Percentiles rank a stretch among this genome's conserved stretches.
These are phyloP conservation scores for Adenanthera pavonina DNA, from an alignment of 306 rosid genomes.

Conservation along the genomic window DNA sequence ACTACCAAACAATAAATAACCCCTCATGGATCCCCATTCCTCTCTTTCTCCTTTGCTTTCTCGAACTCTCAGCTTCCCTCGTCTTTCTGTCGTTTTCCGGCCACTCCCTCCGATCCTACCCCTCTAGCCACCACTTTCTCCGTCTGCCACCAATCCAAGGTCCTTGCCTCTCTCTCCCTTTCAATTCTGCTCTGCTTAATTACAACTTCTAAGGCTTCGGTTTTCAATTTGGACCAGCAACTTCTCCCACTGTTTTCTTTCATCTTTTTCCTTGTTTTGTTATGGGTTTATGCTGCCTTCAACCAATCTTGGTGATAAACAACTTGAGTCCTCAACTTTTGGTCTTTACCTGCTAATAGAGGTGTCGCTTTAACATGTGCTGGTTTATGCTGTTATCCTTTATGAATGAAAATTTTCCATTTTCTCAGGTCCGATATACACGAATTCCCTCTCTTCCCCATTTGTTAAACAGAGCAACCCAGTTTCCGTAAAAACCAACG, in stretches of 20 bases:
- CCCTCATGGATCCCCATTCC: constrained; percentile 52
- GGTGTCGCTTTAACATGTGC: constrained; percentile 9
- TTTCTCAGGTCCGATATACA: constrained; percentile 13
- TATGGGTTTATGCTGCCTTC: constrained; percentile 7
- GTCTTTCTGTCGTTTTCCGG: constrained; percentile 32
- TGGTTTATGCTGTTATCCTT: background rate
- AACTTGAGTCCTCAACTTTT: background rate
- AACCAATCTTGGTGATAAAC: constrained; percentile 22
- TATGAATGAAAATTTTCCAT: background rate
- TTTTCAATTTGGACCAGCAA: constrained; percentile 23
- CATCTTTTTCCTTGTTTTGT: constrained; percentile 29
- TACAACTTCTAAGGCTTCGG: background rate
- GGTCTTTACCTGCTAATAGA: background rate
- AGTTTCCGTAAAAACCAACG: constrained; percentile 20
- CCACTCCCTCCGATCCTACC: constrained; percentile 43
- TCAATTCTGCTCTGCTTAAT: background rate
- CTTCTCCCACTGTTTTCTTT: constrained; percentile 16
- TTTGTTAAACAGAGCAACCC: background rate
- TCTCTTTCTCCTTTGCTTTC: constrained; percentile 41
- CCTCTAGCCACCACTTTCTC: constrained; percentile 37
- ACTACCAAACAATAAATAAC: constrained; percentile 39
- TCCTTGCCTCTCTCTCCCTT: constrained; percentile 34
- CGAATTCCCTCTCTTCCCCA: constrained; percentile 7
- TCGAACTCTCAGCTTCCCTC: constrained; percentile 41
- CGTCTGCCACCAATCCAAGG: constrained; percentile 49